Percentiles rank a stretch among this genome's conserved stretches.
Conservation (phyloP, 2,329 filamentous ascomycete genomes). For the Monilinia aucupariae region DNA sequence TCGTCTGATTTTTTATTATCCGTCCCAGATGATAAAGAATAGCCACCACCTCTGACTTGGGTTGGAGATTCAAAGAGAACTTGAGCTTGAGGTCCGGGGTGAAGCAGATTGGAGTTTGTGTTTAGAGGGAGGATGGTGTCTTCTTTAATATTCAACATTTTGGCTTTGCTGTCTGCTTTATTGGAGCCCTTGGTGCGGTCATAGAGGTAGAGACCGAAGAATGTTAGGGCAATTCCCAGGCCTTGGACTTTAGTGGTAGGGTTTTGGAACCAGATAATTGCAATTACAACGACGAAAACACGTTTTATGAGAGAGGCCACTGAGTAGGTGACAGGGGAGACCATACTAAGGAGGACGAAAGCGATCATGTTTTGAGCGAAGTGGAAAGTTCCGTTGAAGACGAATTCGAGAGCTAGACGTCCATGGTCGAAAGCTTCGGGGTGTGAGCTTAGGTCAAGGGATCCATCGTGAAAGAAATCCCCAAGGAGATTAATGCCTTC, state of each 20-base stretch:
- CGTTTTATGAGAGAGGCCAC: constrained; percentile 95
- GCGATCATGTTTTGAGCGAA: constrained; percentile 95
- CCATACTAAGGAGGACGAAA: constrained; percentile 84
- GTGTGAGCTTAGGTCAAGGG: constrained; percentile 57
- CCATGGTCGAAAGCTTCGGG: constrained; percentile 66
- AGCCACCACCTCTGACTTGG: constrained; percentile 25
- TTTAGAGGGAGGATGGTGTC: constrained; percentile 30
- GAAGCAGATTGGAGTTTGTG: constrained; percentile 16
- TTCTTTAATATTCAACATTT: constrained; percentile 51
- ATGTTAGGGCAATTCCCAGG: constrained; percentile 80
- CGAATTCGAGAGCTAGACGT: constrained; percentile 71
- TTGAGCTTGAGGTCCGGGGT: constrained; percentile 12
- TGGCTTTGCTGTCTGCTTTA: constrained; percentile 77
- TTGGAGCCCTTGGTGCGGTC: constrained; percentile 86
- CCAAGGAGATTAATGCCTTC: constrained; percentile 74
- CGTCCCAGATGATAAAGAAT: constrained; percentile 37
- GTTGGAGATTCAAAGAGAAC: constrained; percentile 9
- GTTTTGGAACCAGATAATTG: constrained; percentile 94
- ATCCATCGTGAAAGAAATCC: constrained; percentile 77
- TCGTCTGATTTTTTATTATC: constrained; percentile 39
- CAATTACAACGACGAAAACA: constrained; percentile 92
- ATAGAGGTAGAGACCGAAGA: constrained; percentile 89
- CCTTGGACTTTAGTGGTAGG: constrained; percentile 78
- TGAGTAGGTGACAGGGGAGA: constrained; percentile 94
- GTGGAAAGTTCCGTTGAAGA: constrained; percentile 96